These are phyloP conservation scores for Saraca asoca DNA, from an alignment of 331 rosid genomes.

Conservation along the genomic window DNA sequence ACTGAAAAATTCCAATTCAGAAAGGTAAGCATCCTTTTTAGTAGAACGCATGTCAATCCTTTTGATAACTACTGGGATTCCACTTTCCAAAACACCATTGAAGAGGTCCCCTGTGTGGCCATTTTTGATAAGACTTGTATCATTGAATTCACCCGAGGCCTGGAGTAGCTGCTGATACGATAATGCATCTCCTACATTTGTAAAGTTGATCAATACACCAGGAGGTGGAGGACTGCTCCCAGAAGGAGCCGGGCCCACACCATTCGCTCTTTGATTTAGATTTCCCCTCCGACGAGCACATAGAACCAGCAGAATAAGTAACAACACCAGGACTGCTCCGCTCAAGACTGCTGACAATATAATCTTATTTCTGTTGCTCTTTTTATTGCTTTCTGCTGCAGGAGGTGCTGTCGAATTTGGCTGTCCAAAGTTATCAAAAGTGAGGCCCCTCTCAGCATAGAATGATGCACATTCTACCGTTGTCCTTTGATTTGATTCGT, in stretches of 20 bases:
- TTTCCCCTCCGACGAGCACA: slow-evolving; percentile 47
- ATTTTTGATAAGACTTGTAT: slow-evolving; percentile 64
- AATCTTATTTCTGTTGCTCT: slow-evolving; percentile 59
- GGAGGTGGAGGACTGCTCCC: slow-evolving; percentile 55
- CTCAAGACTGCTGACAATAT: slow-evolving; percentile 78
- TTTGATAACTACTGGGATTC: slow-evolving; percentile 65
- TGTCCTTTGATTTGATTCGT: slow-evolving; percentile 56
- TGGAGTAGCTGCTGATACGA: slow-evolving; percentile 74
- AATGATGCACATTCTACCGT: slow-evolving; percentile 58
- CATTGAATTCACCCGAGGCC: slow-evolving; percentile 68
- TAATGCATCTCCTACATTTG: slow-evolving; percentile 70
- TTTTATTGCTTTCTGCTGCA: slow-evolving; percentile 36
- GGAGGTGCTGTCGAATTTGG: slow-evolving; percentile 50
- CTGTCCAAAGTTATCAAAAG: slow-evolving; percentile 65
- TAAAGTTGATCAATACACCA: slow-evolving; percentile 49
- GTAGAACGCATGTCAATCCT: slow-evolving; percentile 55
- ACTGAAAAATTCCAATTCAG: slow-evolving; percentile 75
- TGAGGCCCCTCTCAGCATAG: slow-evolving; percentile 63
- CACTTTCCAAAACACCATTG: slow-evolving; percentile 75
- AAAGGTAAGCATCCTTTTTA: slow-evolving; percentile 59
- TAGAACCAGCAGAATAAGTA: slow-evolving; percentile 43
- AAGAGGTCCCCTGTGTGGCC: slow-evolving; percentile 90
- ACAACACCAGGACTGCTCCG: slow-evolving; percentile 50
- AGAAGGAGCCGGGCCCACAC: slow-evolving; percentile 66
- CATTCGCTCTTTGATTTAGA: slow-evolving; percentile 52